Evolutionary conservation across 495 filamentous ascomycete species (phyloP), one percentile per base, ranked within the genome.

Genomic region (Hyphodiscus hymeniophilus): DNA sequence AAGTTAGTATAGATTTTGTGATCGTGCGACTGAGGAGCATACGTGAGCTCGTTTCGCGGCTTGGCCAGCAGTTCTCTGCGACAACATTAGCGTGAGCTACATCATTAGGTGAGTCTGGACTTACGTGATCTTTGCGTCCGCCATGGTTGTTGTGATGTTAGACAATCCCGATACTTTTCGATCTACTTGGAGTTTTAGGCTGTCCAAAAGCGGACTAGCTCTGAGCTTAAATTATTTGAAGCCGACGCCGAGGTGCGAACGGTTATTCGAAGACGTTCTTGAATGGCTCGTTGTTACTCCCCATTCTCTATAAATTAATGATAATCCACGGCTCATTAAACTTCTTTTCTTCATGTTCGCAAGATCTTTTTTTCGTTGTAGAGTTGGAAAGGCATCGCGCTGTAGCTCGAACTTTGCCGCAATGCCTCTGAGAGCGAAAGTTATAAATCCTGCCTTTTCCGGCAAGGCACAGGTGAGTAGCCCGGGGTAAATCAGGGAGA

Each of bases 371-470:
- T 52, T 46, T n/a, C n/a, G 26, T 40, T 21, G 48, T 35, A 55
- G 51, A 55, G 54, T 51, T 33, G 48, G 47, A 13, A 33, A 48
- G 32, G 55, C 49, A 26, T 45, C 31, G 26, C 35, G 54, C 36
- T 52, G 52, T 39, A 52, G 39, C 38, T 47, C 41, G 28, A 48
- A 8, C 40, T 12, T 35, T 36, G 24, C 69, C 55, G 71, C 65
- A 42, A 95, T 97, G 91, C 91, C 91, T 63, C 72, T 97, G 51
- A 80, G 80, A 73, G 88, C 91, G 43, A 94, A 89, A 63, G 75
- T 95, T 51, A 68, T 75, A 52, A 75, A 80, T 64, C 75, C 80
- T 45, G 68, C 70, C 57, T 75, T 78, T 51, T 45, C 56, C 39
- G 61, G 64, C 30, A 70, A 69, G 57, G 63, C 72, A 60, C 62